A percentile compares a stretch with the other conserved stretches of the same genome.
Evolutionary conservation across 192 early-diverging fungal species (phyloP).

Genomic region (Linnemannia hyalina): DNA sequence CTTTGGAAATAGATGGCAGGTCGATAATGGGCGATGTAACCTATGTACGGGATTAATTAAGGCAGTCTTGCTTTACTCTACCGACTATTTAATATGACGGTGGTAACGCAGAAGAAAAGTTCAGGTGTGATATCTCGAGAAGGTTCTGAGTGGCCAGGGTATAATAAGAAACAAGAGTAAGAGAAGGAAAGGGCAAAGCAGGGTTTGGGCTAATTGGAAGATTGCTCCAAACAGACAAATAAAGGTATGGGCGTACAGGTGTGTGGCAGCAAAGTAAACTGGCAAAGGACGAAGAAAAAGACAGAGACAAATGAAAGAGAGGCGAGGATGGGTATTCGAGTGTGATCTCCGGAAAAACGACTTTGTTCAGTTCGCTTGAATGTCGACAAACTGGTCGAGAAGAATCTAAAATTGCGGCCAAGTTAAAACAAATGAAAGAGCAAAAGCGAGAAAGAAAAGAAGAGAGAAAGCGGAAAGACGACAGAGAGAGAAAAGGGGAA

Average conservation of each 20-base stretch:
- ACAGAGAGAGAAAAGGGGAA: not conserved
- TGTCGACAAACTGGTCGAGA: not conserved
- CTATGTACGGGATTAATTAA: not conserved
- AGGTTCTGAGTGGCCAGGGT: not conserved
- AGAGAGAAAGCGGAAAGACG: not conserved
- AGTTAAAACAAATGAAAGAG: not conserved
- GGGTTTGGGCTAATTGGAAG: not conserved
- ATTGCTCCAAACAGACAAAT: not conserved
- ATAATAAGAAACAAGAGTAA: not conserved
- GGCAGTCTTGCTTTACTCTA: not conserved
- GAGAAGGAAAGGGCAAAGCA: not conserved
- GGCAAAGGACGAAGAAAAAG: too few species aligned
- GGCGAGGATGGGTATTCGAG: not conserved
- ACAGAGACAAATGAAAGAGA: not conserved
- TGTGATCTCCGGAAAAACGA: not conserved
- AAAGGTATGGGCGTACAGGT: not conserved
- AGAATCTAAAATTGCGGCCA: not conserved
- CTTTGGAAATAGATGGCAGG: too few species aligned
- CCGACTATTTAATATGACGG: not conserved
- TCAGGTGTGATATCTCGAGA: not conserved
- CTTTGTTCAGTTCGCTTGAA: not conserved
- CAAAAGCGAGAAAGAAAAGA: not conserved
- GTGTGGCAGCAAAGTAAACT: not conserved
- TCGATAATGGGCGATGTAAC: not conserved
- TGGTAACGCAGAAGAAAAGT: not conserved